Base-by-base conservation (phyloP, 2,329 filamentous ascomycete species). In the Aspergillus intermedius region DNA sequence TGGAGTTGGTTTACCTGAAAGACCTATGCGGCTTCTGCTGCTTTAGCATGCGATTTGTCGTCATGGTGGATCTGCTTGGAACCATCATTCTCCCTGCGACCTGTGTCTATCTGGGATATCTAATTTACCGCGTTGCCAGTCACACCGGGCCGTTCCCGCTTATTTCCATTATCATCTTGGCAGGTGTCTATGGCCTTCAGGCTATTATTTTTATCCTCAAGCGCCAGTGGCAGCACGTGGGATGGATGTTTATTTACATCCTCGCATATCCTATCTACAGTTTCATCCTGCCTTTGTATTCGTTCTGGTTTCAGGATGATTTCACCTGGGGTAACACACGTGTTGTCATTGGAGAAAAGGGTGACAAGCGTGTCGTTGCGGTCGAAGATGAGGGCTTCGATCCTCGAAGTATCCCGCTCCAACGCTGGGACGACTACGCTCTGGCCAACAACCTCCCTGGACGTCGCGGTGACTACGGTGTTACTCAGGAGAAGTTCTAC, bases 251-350 rank as follows among this genome's bases (percentile, higher is more conserved):
- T 57, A 97, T 98, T 65, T 98, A 98, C 73, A 79, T 98, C 54
- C 60, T 94, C n/a, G 93, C 93, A 2, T 96, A 87, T 75, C 93
- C 93, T 0, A 87, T 98, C 59, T 96, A 91, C 75, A 93, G 86
- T 3, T 88, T 98, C 61, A 66, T 94, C 54, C 80, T 98, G 10
- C 93, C 93, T 0, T 74, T 98, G 54, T 98, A 97, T 75, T 95
- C 91, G 0, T 98, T 98, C 84, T 98, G 93, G 93, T 95, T 96
- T 72, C 91, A 96, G 70, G 93, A 98, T 71, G 91, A 98, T 73
- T 98, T 98, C 78, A 85, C 85, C 2, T 98, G 93, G 93, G 93
- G 93, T 78, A 97, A 93, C 74, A 98, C 93, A 1, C 90, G 93
- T 80, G 83, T 98, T 56, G 93, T 98, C 58, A 87, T 97, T 57